A percentile compares a stretch with the other conserved stretches of the same genome.
Evolutionary conservation across 1,284 basidiomycete genomes (phyloP).

Genomic region (Ustilago xerochloae): DNA sequence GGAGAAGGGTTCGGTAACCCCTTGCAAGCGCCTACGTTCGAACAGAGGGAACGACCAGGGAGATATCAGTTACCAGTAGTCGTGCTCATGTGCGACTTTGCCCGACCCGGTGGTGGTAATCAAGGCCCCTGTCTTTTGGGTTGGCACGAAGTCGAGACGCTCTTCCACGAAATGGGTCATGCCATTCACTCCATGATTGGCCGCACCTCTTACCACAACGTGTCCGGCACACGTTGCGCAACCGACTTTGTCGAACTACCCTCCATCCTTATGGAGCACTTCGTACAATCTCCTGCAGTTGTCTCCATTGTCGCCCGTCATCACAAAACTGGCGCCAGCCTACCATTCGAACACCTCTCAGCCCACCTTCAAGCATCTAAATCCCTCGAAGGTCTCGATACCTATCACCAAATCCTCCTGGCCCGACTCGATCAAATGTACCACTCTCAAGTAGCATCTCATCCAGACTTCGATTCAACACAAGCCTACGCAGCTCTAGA

Average conservation of each 20-base stretch:
- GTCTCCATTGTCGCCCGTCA: conserved; percentile 80
- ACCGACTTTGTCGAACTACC: conserved; percentile 98
- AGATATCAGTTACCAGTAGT: conserved; percentile 87
- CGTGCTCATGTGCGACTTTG: conserved; percentile 90
- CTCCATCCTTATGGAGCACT: conserved; percentile 97
- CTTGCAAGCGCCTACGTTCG: conserved; percentile 54
- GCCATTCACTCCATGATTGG: conserved; percentile 99
- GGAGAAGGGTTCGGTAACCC: conserved; percentile 41
- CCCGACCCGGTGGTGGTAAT: conserved; percentile 75
- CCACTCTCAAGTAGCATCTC: conserved; percentile 74
- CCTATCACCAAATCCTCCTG: conserved; percentile 89
- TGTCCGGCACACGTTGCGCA: conserved; percentile 96
- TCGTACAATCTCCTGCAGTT: conserved; percentile 85
- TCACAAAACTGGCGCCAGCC: conserved; percentile 75
- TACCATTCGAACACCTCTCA: conserved; percentile 75
- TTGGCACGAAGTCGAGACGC: conserved; percentile 93
- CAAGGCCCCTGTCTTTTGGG: conserved; percentile 79
- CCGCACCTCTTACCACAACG: conserved; percentile 95
- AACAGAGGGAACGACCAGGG: conserved; percentile 71
- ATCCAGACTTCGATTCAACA: conserved; percentile 74
- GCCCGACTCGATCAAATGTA: conserved; percentile 89
- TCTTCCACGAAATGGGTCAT: conserved; percentile 99
- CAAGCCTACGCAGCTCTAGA: conserved; percentile 70
- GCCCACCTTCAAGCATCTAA: conserved; percentile 41
- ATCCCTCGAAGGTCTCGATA: conserved; percentile 74